These are phyloP conservation scores for Stipa capillata DNA, from an alignment of 176 grass and related monocot species.

Conservation along the genomic window DNA sequence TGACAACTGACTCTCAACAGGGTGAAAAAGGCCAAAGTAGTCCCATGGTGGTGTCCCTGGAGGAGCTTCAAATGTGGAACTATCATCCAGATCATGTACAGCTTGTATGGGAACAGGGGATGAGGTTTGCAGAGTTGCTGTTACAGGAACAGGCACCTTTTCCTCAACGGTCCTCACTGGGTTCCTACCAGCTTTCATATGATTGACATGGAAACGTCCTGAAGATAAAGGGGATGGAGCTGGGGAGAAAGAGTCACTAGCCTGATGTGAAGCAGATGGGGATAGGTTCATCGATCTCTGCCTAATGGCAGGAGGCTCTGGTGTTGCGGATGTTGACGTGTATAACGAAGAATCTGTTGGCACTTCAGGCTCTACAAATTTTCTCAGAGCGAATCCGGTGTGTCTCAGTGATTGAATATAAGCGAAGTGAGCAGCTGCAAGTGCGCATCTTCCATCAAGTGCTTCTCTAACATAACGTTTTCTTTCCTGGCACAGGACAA, in stretches of 20 bases:
- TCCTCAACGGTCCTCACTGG: conserved; percentile 57
- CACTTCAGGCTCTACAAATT: conserved; percentile 57
- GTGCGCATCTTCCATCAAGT: conserved; percentile 76
- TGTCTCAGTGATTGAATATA: conserved; percentile 88
- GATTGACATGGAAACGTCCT: conserved; percentile 61
- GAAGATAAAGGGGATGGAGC: conserved; percentile 67
- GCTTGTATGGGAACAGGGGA: conserved; percentile 27
- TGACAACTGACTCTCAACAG: conserved; percentile 58
- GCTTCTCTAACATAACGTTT: conserved; percentile 80
- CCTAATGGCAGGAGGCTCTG: conserved; percentile 36
- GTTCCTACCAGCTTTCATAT: conserved; percentile 75
- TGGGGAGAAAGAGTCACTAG: conserved; percentile 66
- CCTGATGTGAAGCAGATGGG: conserved; percentile 49
- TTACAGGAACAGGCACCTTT: conserved; percentile 56
- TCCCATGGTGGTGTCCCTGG: conserved; percentile 71
- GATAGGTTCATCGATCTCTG: conserved; percentile 50
- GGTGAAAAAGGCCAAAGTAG: conserved; percentile 89
- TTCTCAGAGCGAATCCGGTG: conserved; percentile 71
- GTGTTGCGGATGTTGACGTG: conserved; percentile 69
- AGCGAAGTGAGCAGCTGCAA: conserved; percentile 70
- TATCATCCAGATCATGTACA: conserved; percentile 54
- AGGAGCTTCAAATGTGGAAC: conserved; percentile 59
- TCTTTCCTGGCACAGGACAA: conserved; percentile 81
- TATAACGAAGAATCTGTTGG: conserved; percentile 50
- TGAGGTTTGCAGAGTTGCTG: conserved; percentile 57